phyloP scores from a whole-genome alignment of 1,139 yeast genomes.

The Yamadazyma sp. region DNA sequence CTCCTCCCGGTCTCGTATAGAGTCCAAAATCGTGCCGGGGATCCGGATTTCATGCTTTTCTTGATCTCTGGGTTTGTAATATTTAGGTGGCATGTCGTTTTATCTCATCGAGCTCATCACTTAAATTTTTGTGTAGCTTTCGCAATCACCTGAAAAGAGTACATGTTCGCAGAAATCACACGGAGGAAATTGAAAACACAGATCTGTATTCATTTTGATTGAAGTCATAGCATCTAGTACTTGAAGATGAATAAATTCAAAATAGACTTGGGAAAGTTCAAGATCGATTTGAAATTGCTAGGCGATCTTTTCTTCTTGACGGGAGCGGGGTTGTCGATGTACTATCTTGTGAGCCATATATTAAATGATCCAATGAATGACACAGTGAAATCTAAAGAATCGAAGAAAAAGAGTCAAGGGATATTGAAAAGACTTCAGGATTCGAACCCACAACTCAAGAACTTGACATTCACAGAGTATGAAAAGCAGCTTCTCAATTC shows the following conservation, averaged over 20 bases:
- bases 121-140: background rate
- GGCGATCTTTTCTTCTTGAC: conserved; percentile 72
- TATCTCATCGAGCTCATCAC: conserved; percentile 12
- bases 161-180: background rate
- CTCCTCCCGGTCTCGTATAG: conserved; percentile 50
- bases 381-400: conserved; percentile 60
- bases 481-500: conserved; percentile 74
- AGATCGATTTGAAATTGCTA: conserved; percentile 53
- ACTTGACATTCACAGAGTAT: conserved; percentile 64
- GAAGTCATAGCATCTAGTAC: background rate
- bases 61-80: conserved; percentile 7
- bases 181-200: background rate
- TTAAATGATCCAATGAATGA: conserved; percentile 52
- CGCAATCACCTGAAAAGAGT: background rate
- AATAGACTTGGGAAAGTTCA: conserved; percentile 41
- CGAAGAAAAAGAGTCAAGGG: conserved; percentile 64
- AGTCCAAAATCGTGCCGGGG: conserved; percentile 69
- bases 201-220: background rate
- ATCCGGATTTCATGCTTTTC: conserved; percentile 54
- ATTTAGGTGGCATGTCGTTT: conserved; percentile 1
- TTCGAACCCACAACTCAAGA: conserved; percentile 58
- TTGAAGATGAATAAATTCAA: conserved; percentile 32
- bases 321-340: conserved; percentile 82
- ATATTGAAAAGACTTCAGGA: conserved; percentile 60
- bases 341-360: conserved; percentile 64